Conservation (phyloP, 2,329 filamentous ascomycete species). For the Colletotrichum orbiculare region DNA sequence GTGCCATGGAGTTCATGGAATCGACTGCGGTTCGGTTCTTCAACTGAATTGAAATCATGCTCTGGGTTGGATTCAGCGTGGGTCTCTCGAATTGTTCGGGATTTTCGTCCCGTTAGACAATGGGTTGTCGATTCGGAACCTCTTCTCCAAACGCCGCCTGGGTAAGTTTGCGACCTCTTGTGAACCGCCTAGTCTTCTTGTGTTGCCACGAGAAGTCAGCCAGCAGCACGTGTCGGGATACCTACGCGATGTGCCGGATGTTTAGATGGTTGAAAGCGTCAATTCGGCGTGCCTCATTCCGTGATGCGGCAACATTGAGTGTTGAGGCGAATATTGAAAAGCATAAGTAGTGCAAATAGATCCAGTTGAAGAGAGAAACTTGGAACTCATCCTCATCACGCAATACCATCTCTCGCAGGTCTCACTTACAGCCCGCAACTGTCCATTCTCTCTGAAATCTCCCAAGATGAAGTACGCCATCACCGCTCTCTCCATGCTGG, state of each 20-base stretch:
- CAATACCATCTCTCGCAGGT: background rate
- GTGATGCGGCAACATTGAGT: background rate
- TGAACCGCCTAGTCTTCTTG: background rate
- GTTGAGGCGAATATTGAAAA: background rate
- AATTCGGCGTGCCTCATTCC: slow-evolving; percentile 29
- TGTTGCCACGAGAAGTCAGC: background rate
- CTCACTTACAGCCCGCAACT: background rate
- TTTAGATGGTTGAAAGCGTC: background rate
- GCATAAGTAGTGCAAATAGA: slow-evolving; percentile 17
- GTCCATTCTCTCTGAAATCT: background rate
- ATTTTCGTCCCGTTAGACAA: slow-evolving; percentile 7
- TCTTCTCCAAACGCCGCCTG: background rate
- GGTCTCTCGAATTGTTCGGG: background rate
- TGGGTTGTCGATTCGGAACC: background rate
- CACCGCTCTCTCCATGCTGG: slow-evolving; percentile 37
- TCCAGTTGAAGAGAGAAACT: background rate
- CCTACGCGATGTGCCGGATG: slow-evolving; percentile 5
- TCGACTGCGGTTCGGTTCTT: background rate
- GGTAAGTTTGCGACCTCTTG: background rate
- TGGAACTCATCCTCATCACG: slow-evolving; percentile 3
- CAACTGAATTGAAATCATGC: background rate
- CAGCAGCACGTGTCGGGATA: slow-evolving; percentile 1
- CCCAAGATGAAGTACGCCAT: slow-evolving; percentile 36
- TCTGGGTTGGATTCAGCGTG: background rate
- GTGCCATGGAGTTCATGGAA: background rate